phyloP scores from a whole-genome alignment of 1,139 yeast genomes.

The Hansenula sp. region DNA sequence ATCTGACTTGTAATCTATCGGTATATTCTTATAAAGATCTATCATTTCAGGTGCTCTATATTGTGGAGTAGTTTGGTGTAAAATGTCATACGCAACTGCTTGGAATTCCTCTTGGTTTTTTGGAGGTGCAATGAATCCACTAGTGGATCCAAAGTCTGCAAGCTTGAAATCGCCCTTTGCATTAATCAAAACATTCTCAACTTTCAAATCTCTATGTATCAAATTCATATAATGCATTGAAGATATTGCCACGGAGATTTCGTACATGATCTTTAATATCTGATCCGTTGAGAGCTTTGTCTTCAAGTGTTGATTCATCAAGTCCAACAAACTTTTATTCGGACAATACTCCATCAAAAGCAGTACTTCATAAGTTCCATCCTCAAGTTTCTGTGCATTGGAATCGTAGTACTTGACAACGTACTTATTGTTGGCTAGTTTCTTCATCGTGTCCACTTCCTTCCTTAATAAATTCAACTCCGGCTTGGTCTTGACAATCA shows the following conservation, averaged over 20 bases:
- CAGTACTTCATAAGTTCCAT: conserved; percentile 62
- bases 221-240: conserved; percentile 65
- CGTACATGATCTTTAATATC: conserved; percentile 61
- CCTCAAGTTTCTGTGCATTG: conserved; percentile 56
- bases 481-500: conserved; percentile 65
- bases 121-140: conserved; percentile 60
- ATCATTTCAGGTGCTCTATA: conserved; percentile 83
- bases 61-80: conserved; percentile 79
- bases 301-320: conserved; percentile 65
- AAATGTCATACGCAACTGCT: conserved; percentile 57
- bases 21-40: conserved; percentile 59
- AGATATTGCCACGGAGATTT: conserved; percentile 61
- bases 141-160: conserved; percentile 77
- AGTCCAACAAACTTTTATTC: conserved; percentile 65
- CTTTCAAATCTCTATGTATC: conserved; percentile 74
- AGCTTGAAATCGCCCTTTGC: conserved; percentile 53
- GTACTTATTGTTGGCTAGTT: conserved; percentile 47
- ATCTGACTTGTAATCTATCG: conserved; percentile 75
- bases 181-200: conserved; percentile 70
- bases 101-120: conserved; percentile 58
- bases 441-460: conserved; percentile 76
- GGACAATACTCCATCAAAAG: conserved; percentile 79
- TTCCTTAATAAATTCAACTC: conserved; percentile 62
- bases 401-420: conserved; percentile 72
- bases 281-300: conserved; percentile 60